Conservation (phyloP, 148 eudicot genomes). For the Dianthus caryophyllus region DNA sequence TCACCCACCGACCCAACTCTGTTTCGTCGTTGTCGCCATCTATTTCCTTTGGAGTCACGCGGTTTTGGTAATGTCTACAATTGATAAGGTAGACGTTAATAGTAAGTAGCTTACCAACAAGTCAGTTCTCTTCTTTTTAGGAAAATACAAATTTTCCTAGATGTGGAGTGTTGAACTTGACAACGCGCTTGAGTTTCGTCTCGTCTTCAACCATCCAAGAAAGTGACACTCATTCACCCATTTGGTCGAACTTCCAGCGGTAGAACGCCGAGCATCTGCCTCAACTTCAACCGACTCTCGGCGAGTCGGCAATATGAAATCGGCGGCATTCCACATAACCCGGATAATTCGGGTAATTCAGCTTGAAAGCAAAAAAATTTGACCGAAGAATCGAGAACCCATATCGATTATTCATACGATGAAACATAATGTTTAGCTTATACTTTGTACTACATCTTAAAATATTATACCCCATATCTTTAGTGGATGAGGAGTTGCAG, state of each 20-base stretch:
- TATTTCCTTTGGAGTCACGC: constrained; percentile 58
- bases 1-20: constrained; percentile 56
- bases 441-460: no score
- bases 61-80: constrained; percentile 71
- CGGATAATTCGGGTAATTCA: constrained; percentile 30
- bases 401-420: no score
- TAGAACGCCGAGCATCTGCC: constrained; percentile 56
- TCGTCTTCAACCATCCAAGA: constrained; percentile 76
- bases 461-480: no score
- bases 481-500: no score
- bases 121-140: constrained; percentile 43
- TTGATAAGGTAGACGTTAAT: constrained; percentile 55
- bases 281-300: constrained; percentile 57
- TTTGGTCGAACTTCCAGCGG: constrained; percentile 59
- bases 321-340: constrained; percentile 62
- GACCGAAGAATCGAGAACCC: constrained; percentile 43
- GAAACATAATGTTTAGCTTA: no score
- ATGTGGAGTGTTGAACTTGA: constrained; percentile 23
- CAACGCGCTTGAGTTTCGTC: constrained; percentile 47
- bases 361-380: constrained; percentile 1
- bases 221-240: constrained; percentile 87
- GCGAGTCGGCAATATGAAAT: constrained; percentile 73
- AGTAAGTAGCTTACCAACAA: constrained; percentile 81
- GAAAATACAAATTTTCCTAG: constrained; percentile 40
- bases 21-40: constrained; percentile 83